A percentile compares a stretch with the other conserved stretches of the same genome.
Conservation (phyloP, 345 rosid genomes). For the Murraya koenigii region DNA sequence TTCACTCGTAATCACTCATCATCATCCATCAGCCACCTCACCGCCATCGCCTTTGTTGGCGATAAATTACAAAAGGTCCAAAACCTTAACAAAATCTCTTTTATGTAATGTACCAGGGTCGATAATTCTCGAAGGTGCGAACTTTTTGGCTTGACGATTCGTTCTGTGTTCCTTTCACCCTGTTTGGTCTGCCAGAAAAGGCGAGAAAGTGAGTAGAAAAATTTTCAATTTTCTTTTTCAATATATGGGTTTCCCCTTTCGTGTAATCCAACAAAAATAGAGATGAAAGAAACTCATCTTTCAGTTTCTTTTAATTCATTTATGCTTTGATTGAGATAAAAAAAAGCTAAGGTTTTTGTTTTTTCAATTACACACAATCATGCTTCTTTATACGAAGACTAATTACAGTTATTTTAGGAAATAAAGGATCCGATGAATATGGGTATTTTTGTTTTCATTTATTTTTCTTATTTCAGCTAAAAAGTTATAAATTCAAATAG, state of each 20-base stretch:
- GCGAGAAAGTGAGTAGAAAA: not conserved
- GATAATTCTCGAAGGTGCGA: conserved; percentile 11
- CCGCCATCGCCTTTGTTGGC: not conserved
- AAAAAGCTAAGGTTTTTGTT: not conserved
- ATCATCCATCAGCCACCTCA: not conserved
- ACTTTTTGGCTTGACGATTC: not conserved
- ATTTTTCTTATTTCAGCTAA: not conserved
- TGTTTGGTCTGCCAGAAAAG: conserved; percentile 14
- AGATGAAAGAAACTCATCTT: not conserved
- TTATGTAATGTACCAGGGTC: not conserved
- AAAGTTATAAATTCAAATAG: not conserved
- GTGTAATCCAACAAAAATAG: not conserved
- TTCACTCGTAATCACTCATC: not conserved
- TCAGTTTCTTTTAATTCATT: not conserved
- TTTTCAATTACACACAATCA: not conserved
- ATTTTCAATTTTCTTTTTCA: not conserved
- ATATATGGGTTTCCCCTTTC: not conserved
- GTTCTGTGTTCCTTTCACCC: not conserved
- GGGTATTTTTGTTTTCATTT: not conserved
- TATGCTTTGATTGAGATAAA: not conserved
- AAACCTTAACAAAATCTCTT: not conserved
- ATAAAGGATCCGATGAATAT: not conserved
- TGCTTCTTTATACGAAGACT: not conserved
- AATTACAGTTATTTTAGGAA: not conserved
- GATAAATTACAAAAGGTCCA: not conserved